Percentiles rank a stretch among this genome's conserved stretches.
Evolutionary conservation across 345 rosid genomes (phyloP).

Genomic region (Hypericum perforatum): DNA sequence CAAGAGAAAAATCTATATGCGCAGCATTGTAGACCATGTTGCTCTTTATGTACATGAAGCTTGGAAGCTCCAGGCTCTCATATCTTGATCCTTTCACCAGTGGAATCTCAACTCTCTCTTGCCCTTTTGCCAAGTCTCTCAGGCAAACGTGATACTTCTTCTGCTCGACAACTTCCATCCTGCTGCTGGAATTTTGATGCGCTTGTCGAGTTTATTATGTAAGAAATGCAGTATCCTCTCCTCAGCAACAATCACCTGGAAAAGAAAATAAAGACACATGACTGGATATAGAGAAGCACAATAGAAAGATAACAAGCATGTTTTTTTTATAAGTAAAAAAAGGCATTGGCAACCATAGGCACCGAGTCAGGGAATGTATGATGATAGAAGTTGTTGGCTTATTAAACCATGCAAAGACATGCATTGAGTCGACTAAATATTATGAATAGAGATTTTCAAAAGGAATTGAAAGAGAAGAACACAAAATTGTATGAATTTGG

Average conservation of each 20-base stretch:
- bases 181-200: neutral
- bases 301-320: no score
- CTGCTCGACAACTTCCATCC: neutral
- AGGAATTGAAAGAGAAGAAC: no score
- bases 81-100: constrained; percentile 2
- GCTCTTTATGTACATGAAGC: constrained; percentile 14
- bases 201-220: neutral
- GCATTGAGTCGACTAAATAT: no score
- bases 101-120: constrained; percentile 15
- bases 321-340: no score
- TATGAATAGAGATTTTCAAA: no score
- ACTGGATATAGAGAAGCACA: no score
- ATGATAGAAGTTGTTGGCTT: no score
- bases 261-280: neutral
- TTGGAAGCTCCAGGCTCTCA: constrained; percentile 5
- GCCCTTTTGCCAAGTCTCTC: constrained; percentile 25
- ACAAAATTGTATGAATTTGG: no score
- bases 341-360: no score
- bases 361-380: no score
- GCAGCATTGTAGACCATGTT: constrained; percentile 12
- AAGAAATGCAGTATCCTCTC: neutral
- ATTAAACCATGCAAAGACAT: no score
- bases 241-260: neutral
- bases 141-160: constrained; percentile 15
- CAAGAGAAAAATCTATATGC: constrained; percentile 15